Evolutionary conservation across 2,329 filamentous ascomycete species (phyloP), one percentile per base, ranked within the genome.

Genomic region (Cyphellophora europaea): DNA sequence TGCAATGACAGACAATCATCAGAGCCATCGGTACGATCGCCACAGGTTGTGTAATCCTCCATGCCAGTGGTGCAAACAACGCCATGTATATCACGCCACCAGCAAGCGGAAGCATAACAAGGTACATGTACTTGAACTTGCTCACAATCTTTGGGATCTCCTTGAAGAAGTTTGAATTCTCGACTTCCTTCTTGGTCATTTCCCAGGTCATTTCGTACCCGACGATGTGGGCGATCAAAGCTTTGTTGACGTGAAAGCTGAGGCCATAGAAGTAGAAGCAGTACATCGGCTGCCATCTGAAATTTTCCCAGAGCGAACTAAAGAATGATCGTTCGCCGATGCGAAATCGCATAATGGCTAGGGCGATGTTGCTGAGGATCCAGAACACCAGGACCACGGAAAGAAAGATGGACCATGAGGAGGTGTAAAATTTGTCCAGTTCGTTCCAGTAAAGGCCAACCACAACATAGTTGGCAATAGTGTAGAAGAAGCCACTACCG

Each of bases 191-290:
- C 23, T 77, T 73, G 0, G 85, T 93, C 2, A 83, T 77, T 32
- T 83, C 83, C 84, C 85, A 91, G 3, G 74, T 75, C 79, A 91
- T 89, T 59, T 89, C 71, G 53, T 88, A 77, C 61, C 83, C 77
- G 54, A 91, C 82, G 74, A 89, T 84, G 65, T 91, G 85, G 4
- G 77, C 71, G 32, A 91, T 61, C 23, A 93, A 65, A 2, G 85
- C 85, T 55, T 87, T 79, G 23, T 75, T 82, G 33, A 93, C 73
- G 61, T 91, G 84, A 18, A 91, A 71, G 21, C 27, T 33, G 38
- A 44, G 27, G 23, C 85, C 85, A 33, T 85, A 84, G 13, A 93
- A 69, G 69, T 89, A 93, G 56, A 91, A 79, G 44, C 77, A 79
- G 48, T 68, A 58, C 46, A 78, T 66, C 3, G 71, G 69, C 16